phyloP scores from a whole-genome alignment of 2,329 filamentous ascomycete genomes.

The Aspergillus calidoustus region DNA sequence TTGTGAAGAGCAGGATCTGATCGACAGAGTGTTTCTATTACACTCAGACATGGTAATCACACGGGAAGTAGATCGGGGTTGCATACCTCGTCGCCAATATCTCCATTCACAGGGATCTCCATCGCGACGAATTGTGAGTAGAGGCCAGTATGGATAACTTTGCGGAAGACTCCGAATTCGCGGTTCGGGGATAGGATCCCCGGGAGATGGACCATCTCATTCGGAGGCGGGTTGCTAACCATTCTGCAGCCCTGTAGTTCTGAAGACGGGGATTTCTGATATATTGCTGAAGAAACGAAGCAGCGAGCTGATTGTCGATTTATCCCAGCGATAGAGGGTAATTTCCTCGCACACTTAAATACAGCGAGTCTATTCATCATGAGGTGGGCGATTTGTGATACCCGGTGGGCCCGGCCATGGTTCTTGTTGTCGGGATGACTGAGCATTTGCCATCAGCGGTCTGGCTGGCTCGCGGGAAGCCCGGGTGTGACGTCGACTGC shows the following conservation, averaged over 20 bases:
- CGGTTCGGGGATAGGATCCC: slow-evolving; percentile 58
- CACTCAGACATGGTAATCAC: not conserved
- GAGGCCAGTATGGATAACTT: slow-evolving; percentile 66
- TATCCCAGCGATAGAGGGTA: not conserved
- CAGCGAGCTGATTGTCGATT: not conserved
- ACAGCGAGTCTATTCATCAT: not conserved
- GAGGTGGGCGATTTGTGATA: not conserved
- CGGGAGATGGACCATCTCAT: slow-evolving; percentile 66
- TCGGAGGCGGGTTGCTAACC: slow-evolving; percentile 45
- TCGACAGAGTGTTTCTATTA: slow-evolving; percentile 61
- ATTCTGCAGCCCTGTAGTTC: slow-evolving; percentile 12
- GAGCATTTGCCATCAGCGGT: not conserved
- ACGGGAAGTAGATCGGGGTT: too few species aligned
- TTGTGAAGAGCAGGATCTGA: slow-evolving; percentile 68
- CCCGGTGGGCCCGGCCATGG: not conserved
- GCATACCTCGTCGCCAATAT: slow-evolving; percentile 68
- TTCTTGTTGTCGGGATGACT: slow-evolving; percentile 9
- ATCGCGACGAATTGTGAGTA: slow-evolving; percentile 68
- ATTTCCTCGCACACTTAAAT: not conserved
- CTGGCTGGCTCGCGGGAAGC: not conserved
- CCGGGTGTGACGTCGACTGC: slow-evolving; percentile 6
- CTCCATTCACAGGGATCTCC: slow-evolving; percentile 66
- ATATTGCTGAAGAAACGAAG: not conserved
- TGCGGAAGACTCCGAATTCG: slow-evolving; percentile 65
- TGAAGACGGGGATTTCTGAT: not conserved